Evolutionary conservation across 495 filamentous ascomycete genomes (phyloP).

Genomic region (Aspergillus cavernicola): DNA sequence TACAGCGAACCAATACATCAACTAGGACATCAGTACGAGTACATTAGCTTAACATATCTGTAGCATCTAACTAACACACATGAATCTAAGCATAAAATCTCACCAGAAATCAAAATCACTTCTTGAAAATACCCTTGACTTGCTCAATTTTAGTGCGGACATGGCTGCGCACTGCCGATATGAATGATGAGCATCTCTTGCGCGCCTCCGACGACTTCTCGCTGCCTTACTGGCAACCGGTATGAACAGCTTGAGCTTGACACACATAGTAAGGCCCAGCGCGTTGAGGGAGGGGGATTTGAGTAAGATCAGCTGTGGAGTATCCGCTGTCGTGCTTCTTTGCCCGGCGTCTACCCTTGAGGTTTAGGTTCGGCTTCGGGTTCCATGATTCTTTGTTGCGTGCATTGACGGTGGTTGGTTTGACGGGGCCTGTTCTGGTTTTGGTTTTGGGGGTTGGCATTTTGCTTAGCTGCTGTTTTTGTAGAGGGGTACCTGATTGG

Average conservation of each 20-base stretch:
- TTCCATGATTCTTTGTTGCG: background rate
- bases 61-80: background rate
- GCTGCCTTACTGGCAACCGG: background rate
- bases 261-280: background rate
- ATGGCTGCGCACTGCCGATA: slow-evolving; percentile 6
- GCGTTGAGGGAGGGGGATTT: slow-evolving; percentile 16
- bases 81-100: too few species aligned
- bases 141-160: slow-evolving; percentile 9
- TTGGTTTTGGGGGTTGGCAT: too few species aligned
- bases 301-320: slow-evolving; percentile 17
- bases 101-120: background rate
- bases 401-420: background rate
- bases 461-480: too few species aligned
- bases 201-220: background rate
- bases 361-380: background rate
- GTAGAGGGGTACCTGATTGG: too few species aligned
- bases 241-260: background rate
- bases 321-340: background rate
- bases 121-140: slow-evolving; percentile 10
- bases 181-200: slow-evolving; percentile 6
- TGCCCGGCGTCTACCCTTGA: background rate
- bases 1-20: too few species aligned
- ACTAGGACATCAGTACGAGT: too few species aligned
- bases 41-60: slow-evolving; percentile 1
- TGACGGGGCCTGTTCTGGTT: background rate